Conservation (phyloP, 495 filamentous ascomycete species). For the Xylaria grammica region DNA sequence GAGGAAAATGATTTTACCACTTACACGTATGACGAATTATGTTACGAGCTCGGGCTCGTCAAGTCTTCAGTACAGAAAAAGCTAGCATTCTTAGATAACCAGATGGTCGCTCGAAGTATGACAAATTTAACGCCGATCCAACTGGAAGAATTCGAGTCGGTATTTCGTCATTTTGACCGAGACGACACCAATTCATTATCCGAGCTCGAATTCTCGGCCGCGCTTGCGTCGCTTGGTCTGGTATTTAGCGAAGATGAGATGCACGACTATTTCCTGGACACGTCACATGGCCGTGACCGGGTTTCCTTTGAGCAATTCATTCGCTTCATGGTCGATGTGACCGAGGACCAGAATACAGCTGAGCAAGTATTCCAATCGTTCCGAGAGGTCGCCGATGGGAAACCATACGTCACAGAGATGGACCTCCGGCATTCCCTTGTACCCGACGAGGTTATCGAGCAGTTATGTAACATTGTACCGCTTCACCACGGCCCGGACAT, state of each 20-base stretch:
- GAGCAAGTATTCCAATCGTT: slow-evolving; percentile 98
- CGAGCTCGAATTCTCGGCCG: slow-evolving; percentile 94
- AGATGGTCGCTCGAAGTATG: slow-evolving; percentile 95
- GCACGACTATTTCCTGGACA: slow-evolving; percentile 85
- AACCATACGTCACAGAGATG: slow-evolving; percentile 97
- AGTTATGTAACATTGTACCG: slow-evolving; percentile 86
- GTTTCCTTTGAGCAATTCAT: slow-evolving; percentile 99
- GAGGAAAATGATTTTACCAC: slow-evolving; percentile 99
- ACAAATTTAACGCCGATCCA: slow-evolving; percentile 98
- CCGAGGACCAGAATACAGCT: slow-evolving; percentile 97
- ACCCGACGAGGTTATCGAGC: slow-evolving; percentile 92
- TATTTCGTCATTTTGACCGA: slow-evolving; percentile 97
- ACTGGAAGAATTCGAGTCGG: slow-evolving; percentile 95
- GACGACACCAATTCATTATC: slow-evolving; percentile 88
- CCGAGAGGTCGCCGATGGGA: slow-evolving; percentile 95
- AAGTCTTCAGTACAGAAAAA: slow-evolving; percentile 92
- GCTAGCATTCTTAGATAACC: slow-evolving; percentile 94
- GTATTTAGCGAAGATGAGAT: slow-evolving; percentile 97
- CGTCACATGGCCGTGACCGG: slow-evolving; percentile 71
- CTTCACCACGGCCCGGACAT: slow-evolving; percentile 77
- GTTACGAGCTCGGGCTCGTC: slow-evolving; percentile 91
- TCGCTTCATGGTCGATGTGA: slow-evolving; percentile 97
- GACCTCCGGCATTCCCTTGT: slow-evolving; percentile 93
- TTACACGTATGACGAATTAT: slow-evolving; percentile 94
- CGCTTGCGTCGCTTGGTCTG: slow-evolving; percentile 87